A percentile compares a stretch with the other conserved stretches of the same genome.
These are phyloP conservation scores for Lotmaria passim DNA, from an alignment of 208 protist genomes.

Conservation along the genomic window DNA sequence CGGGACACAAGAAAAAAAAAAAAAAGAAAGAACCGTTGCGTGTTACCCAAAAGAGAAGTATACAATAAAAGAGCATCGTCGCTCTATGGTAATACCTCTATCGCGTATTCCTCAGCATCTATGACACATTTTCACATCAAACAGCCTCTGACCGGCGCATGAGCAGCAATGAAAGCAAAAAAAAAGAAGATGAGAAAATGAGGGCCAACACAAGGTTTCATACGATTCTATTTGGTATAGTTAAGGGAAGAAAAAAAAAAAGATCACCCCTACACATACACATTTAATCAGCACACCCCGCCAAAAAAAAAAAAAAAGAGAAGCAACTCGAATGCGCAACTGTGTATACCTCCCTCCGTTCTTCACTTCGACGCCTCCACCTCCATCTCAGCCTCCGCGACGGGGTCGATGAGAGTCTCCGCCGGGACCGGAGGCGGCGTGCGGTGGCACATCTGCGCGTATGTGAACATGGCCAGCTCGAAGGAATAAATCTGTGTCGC, in stretches of 20 bases:
- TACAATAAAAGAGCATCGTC: not conserved
- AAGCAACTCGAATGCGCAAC: too few species aligned
- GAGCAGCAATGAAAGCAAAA: too few species aligned
- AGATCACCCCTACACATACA: too few species aligned
- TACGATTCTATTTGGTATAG: too few species aligned
- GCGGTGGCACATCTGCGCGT: slow-evolving; percentile 43
- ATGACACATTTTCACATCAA: too few species aligned
- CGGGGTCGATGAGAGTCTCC: slow-evolving; percentile 19
- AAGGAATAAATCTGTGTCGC: slow-evolving; percentile 89
- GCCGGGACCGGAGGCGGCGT: slow-evolving; percentile 13
- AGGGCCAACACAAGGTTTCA: too few species aligned
- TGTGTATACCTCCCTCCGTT: not conserved
- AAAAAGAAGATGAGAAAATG: too few species aligned
- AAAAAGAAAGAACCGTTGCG: not conserved
- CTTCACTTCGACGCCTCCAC: not conserved
- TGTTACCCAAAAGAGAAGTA: not conserved
- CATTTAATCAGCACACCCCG: too few species aligned
- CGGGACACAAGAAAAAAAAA: too few species aligned
- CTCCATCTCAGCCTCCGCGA: slow-evolving; percentile 13
- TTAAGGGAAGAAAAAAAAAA: too few species aligned
- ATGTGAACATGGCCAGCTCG: slow-evolving; percentile 85
- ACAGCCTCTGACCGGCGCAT: not conserved
- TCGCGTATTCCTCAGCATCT: not conserved
- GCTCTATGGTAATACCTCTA: not conserved
- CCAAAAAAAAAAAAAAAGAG: too few species aligned